phyloP scores from a whole-genome alignment of 2,329 filamentous ascomycete species.

The Diaporthe helianthi region DNA sequence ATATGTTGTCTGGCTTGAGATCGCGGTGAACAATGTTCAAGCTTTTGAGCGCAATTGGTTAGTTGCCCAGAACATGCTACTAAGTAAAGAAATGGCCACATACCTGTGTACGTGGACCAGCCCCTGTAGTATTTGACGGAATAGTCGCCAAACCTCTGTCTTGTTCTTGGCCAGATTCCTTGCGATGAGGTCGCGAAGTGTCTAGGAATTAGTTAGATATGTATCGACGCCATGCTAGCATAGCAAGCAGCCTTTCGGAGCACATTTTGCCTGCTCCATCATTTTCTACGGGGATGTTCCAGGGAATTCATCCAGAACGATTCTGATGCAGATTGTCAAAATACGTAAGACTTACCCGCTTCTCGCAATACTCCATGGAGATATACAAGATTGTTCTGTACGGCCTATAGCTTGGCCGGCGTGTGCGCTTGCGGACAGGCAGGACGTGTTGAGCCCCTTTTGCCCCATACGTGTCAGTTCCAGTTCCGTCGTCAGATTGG shows the following conservation, averaged over 20 bases:
- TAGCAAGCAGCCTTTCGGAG: neutral
- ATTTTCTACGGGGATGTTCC: neutral
- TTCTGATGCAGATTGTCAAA: constrained; percentile 3
- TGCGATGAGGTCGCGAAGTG: constrained; percentile 85
- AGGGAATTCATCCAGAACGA: neutral
- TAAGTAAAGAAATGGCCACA: neutral
- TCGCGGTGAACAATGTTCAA: constrained; percentile 95
- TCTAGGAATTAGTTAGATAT: constrained; percentile 52
- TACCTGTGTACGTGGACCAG: constrained; percentile 80
- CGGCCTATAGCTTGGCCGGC: constrained; percentile 53
- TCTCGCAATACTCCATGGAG: constrained; percentile 99
- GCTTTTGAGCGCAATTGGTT: constrained; percentile 44
- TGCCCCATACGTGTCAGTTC: constrained; percentile 39
- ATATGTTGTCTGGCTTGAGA: constrained; percentile 96
- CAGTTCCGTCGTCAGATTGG: constrained; percentile 47
- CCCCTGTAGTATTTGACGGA: constrained; percentile 90
- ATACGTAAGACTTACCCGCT: constrained; percentile 62
- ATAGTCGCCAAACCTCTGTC: constrained; percentile 86
- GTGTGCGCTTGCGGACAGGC: constrained; percentile 38
- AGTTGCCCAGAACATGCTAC: neutral
- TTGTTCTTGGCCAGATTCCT: constrained; percentile 76
- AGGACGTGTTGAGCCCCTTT: constrained; percentile 2
- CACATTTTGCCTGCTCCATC: neutral
- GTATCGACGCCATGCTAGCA: neutral
- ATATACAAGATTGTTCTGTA: constrained; percentile 86